A percentile compares a stretch with the other conserved stretches of the same genome.
phyloP scores from a whole-genome alignment of 73 alveolate genomes.

The Paraurostyla sp. region DNA sequence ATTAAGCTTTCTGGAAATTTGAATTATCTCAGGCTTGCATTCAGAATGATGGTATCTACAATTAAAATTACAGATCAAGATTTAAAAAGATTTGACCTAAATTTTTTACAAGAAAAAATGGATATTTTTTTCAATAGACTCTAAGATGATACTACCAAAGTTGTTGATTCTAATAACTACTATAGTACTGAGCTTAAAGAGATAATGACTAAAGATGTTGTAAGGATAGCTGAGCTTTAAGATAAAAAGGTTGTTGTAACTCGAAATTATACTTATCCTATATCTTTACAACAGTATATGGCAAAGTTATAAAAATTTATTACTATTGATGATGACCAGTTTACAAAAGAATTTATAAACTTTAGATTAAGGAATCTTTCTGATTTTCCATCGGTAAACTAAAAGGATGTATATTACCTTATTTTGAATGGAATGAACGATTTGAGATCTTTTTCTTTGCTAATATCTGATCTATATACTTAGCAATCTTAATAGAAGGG shows the following conservation, averaged over 20 bases:
- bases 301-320: conserved; percentile 23
- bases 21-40: background rate
- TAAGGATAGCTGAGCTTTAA: conserved; percentile 2
- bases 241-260: background rate
- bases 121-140: background rate
- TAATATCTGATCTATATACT: background rate
- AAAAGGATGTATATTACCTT: conserved; percentile 4
- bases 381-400: background rate
- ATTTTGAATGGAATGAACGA: conserved; percentile 13
- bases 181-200: background rate
- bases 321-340: background rate
- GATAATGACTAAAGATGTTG: background rate
- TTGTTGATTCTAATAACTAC: background rate
- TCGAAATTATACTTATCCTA: background rate
- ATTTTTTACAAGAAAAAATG: conserved; percentile 6
- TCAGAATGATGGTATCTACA: conserved; percentile 21
- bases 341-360: background rate
- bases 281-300: background rate
- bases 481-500: background rate
- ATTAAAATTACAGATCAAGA: background rate
- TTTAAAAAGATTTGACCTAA: background rate
- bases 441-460: conserved; percentile 10
- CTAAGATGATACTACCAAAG: background rate
- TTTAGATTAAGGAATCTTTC: background rate
- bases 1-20: conserved; percentile 4